phyloP scores from a whole-genome alignment of 2,329 filamentous ascomycete species.

The Bimuria novae-zelandiae region DNA sequence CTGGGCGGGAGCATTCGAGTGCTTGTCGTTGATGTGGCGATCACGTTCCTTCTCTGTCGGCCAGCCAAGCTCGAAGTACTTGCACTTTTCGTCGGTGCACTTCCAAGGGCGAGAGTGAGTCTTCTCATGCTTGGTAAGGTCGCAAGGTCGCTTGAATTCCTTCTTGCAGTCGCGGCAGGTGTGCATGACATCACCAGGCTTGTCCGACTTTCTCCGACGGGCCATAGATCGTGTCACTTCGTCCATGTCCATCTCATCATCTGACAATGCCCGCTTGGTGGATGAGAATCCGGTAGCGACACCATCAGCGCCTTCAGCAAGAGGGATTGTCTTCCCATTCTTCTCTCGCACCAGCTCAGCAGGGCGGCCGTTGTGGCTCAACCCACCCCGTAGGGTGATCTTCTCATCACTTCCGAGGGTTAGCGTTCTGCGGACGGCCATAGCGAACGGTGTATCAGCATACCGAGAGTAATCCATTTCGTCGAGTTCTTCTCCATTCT shows the following conservation, averaged over 20 bases:
- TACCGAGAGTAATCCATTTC: slow-evolving; percentile 57
- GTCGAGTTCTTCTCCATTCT: slow-evolving; percentile 58
- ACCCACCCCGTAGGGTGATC: slow-evolving; percentile 79
- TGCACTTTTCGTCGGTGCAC: slow-evolving; percentile 80
- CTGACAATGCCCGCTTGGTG: slow-evolving; percentile 59
- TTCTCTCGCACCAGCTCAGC: slow-evolving; percentile 83
- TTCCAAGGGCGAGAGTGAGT: slow-evolving; percentile 97
- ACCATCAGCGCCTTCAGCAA: slow-evolving; percentile 63
- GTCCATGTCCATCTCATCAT: slow-evolving; percentile 77
- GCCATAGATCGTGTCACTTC: slow-evolving; percentile 91
- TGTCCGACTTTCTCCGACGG: slow-evolving; percentile 89
- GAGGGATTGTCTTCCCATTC: slow-evolving; percentile 77
- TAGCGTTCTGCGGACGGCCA: slow-evolving; percentile 22
- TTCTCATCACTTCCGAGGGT: slow-evolving; percentile 63
- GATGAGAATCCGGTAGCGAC: slow-evolving; percentile 58
- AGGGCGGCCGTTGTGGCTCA: slow-evolving; percentile 79
- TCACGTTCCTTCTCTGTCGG: slow-evolving; percentile 98
- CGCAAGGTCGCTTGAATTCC: slow-evolving; percentile 95
- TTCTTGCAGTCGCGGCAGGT: slow-evolving; percentile 80
- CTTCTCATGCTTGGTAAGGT: slow-evolving; percentile 97
- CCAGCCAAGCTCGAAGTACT: slow-evolving; percentile 88
- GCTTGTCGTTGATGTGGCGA: slow-evolving; percentile 95
- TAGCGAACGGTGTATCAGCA: slow-evolving; percentile 31
- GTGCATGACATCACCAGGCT: slow-evolving; percentile 80
- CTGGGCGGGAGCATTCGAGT: slow-evolving; percentile 77